Evolutionary conservation across 2,329 filamentous ascomycete genomes (phyloP), one percentile per base, ranked within the genome.

Genomic region (Thielaviopsis populi): DNA sequence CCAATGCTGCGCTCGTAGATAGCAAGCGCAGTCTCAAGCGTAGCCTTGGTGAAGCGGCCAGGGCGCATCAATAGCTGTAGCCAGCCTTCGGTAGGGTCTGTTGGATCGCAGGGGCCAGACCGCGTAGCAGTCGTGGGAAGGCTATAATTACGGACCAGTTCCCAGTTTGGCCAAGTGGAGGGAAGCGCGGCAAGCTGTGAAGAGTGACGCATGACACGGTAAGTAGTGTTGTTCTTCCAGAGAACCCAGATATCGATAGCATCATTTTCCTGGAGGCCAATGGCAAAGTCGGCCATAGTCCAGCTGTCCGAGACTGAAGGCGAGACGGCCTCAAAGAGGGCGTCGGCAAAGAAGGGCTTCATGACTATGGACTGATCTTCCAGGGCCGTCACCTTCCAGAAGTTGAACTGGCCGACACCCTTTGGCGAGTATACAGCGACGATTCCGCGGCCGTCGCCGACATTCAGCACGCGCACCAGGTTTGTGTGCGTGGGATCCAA

Each of bases 341-440:
- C 71, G 11, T 80, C 78, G 0, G 87, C 81, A 68, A 88, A 91
- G 24, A 89, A 76, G 69, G 95, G 89, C 67, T 84, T 81, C 15
- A 95, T 78, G 8, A 84, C 79, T 22, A 90, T 72, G 1, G 76
- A 78, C 69, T 87, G 79, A 69, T 81, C 81, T 62, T 85, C 82
- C 68, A 85, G 82, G 19, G 87, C 82, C 62, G 83, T 82, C n/a
- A 84, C 74, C 68, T 77, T 80, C 89, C 91, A 99, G 71, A 99
- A 91, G 73, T 96, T 97, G 79, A 99, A 97, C 71, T 92, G 87
- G 42, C 94, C 88, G 48, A 85, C 83, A 37, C 91, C 88, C 67
- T 94, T 84, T 0, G 94, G 92, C 11, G 91, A 96, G 73, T 91
- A 96, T 8, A 90, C 92, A 43, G 89, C 84, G 62, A 92, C 82